A percentile compares a stretch with the other conserved stretches of the same genome.
Conservation (phyloP, 2,329 filamentous ascomycete species). For the Dissoconium aciculare region DNA sequence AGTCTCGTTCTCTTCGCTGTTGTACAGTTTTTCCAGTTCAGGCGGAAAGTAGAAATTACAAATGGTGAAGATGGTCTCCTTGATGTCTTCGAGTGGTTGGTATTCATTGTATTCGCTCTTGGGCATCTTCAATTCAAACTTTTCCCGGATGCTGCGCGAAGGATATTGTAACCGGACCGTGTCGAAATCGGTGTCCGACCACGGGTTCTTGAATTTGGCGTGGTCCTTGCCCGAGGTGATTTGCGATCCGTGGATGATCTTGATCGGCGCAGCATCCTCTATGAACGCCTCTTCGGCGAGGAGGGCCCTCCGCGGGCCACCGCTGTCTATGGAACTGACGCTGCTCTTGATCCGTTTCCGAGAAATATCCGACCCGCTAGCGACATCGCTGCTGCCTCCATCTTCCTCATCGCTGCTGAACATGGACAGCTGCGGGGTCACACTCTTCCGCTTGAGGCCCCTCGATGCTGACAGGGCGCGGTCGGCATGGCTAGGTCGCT, state of each 20-base stretch:
- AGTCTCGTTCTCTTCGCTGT: constrained; percentile 44
- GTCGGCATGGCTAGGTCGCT: constrained; percentile 10
- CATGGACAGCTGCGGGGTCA: constrained; percentile 19
- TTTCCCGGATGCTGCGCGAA: constrained; percentile 34
- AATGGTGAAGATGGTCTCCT: constrained; percentile 42
- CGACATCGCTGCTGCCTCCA: constrained; percentile 17
- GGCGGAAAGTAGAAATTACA: constrained; percentile 64
- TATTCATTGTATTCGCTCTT: constrained; percentile 47
- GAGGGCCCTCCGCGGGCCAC: constrained; percentile 13
- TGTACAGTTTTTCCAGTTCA: constrained; percentile 51
- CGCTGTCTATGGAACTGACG: constrained; percentile 20
- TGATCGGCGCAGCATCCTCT: constrained; percentile 15
- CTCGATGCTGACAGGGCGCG: constrained; percentile 13
- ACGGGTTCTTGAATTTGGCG: constrained; percentile 36
- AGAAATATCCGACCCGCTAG: constrained; percentile 22
- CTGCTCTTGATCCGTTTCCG: constrained; percentile 25
- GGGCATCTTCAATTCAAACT: constrained; percentile 62
- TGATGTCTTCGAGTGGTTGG: constrained; percentile 46
- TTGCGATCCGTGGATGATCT: constrained; percentile 28
- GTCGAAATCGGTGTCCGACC: constrained; percentile 29
- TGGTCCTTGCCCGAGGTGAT: constrained; percentile 27
- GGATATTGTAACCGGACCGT: constrained; percentile 64
- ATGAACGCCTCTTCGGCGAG: constrained; percentile 13
- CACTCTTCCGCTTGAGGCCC: constrained; percentile 24
- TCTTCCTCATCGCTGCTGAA: constrained; percentile 23